Base-by-base conservation (phyloP, 805 yeast species). In the Diddensiella caesifluorescens region DNA sequence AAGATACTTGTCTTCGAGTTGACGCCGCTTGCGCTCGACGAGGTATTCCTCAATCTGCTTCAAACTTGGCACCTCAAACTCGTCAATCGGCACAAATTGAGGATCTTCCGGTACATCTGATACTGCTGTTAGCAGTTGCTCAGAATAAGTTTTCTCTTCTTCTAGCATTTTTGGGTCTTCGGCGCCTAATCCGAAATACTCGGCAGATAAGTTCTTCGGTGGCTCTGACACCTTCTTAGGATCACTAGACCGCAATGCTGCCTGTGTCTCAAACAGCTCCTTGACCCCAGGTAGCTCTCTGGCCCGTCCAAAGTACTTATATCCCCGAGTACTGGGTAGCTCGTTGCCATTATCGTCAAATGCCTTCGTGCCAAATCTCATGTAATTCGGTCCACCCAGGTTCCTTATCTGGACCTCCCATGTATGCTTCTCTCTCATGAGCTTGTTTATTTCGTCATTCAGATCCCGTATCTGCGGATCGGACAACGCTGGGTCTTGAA, bases 261-360 rank as follows among this genome's bases (percentile, higher is more conserved):
- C 51, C 32, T 68, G 61, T 30, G 65, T 58, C 39, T 67, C 66
- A 15, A 77, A 47, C 18, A 74, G 47, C 44, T 70, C 70, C 39
- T 70, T 65, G 5, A 83, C 89, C 47, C 84, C 95, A 0, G 87
- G 83, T 5, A 88, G 62, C 33, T 86, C 90, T 39, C 75, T 69
- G 0, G 95, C 95, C 37, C 95, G 63, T 0, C 97, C 97, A 62
- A 77, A 89, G 60, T 83, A 89, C 42, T 82, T 64, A 49, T 77
- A 77, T 0, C 87, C 87, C 29, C 71, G 66, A 1, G 74, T 37
- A 10, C 37, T 25, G 20, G 60, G 63, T 4, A 55, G 44, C 35
- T 52, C 57, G 16, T 34, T 29, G 6, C 52, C 48, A 4, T 45
- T 38, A 4, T 53, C 39, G 36, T 51, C 50, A 15, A 44, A 53